Base-by-base conservation (phyloP, 805 yeast species). In the Candida khao-thaluensis region DNA sequence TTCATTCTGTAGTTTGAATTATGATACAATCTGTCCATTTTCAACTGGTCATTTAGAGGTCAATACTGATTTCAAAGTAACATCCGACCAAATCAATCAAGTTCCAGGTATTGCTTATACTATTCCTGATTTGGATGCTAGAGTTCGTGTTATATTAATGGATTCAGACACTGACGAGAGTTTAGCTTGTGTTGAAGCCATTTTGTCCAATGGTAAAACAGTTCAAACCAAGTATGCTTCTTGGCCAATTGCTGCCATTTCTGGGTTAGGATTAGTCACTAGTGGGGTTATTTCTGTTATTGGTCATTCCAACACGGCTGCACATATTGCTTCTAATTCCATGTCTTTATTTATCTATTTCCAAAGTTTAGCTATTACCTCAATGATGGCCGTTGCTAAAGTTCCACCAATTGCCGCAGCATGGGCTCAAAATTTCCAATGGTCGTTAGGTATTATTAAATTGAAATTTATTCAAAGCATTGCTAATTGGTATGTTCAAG, bases 391-490 rank as follows among this genome's bases (percentile, higher is more conserved):
- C 41, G 97, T 91, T 21, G 77, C 87, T 15, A 71, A 78, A 44
- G 85, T 88, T 15, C 99, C 99, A 2, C 99, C 99, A 2, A 90
- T 93, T 50, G 98, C 97, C 4, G 88, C 95, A 2, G 90, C 98
- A 2, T 91, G 99, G 99, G 81, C 95, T 22, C 96, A 91, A 64
- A 93, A 91, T 67, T 93, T 93, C 71, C 81, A 79, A 62, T 91
- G 98, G 98, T 81, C 97, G 1, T 77, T 91, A 77, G 99, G 99
- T 33, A 82, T 91, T 48, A 85, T 93, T 52, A 74, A 76, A 38
- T 78, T 81, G 6, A 61, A 64, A 10, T 86, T 89, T 54, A 83
- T 91, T 78, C 96, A 90, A 60, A 60, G 71, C 30, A 85, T 88
- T 46, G 83, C 93, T 48, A 77, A 82, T 59, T 91, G 99, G 99